Conservation (phyloP, 495 filamentous ascomycete genomes). For the Aspergillus nanangensis region DNA sequence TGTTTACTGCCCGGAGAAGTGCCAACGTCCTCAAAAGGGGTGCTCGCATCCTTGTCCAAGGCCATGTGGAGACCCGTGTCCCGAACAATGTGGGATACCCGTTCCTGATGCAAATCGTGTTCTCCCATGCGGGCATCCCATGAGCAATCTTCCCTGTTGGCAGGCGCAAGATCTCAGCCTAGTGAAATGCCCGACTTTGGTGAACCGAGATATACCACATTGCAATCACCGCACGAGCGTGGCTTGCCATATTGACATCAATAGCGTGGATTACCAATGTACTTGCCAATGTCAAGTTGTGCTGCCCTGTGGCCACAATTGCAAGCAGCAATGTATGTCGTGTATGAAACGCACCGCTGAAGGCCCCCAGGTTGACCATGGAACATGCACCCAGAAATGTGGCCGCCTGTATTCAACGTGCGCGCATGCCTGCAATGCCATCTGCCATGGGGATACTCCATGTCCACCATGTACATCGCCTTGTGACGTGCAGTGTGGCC, state of each 20-base stretch:
- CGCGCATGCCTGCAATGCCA: slow-evolving; percentile 46
- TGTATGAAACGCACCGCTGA: slow-evolving; percentile 38
- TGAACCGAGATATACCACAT: slow-evolving; percentile 40
- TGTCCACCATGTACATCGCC: slow-evolving; percentile 51
- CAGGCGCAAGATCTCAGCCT: slow-evolving; percentile 35
- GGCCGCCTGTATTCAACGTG: slow-evolving; percentile 53
- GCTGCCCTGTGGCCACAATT: slow-evolving; percentile 60
- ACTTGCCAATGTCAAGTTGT: slow-evolving; percentile 33
- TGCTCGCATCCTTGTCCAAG: slow-evolving; percentile 61
- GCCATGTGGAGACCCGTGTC: slow-evolving; percentile 57
- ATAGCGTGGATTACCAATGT: slow-evolving; percentile 37
- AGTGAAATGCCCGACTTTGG: slow-evolving; percentile 32
- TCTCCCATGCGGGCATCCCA: slow-evolving; percentile 58
- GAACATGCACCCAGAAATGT: slow-evolving; percentile 47
- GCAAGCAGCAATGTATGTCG: slow-evolving; percentile 43
- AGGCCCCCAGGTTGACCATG: slow-evolving; percentile 37
- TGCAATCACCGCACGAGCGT: slow-evolving; percentile 53
- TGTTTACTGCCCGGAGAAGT: slow-evolving; percentile 58
- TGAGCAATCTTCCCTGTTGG: slow-evolving; percentile 47
- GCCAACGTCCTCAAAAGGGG: slow-evolving; percentile 47
- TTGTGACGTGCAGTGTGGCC: slow-evolving; percentile 60
- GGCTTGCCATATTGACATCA: slow-evolving; percentile 45
- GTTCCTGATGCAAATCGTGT: slow-evolving; percentile 32
- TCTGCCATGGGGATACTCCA: slow-evolving; percentile 49
- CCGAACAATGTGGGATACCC: slow-evolving; percentile 35